Base-by-base conservation (phyloP, 2,329 filamentous ascomycete species). In the Pestalotiopsis fici region DNA sequence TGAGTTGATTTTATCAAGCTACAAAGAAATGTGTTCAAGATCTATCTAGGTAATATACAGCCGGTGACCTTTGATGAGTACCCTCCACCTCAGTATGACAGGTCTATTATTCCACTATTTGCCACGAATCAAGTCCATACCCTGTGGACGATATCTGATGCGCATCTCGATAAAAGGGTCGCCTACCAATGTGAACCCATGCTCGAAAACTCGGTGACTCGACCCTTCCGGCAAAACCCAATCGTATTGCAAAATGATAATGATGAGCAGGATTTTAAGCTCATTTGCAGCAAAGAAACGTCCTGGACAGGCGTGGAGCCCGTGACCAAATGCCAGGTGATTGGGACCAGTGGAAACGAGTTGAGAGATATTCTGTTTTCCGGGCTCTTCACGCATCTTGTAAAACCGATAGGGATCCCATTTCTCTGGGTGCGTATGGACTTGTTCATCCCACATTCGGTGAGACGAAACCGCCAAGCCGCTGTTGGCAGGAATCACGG, bases 311-410 rank as follows among this genome's bases (percentile, higher is more conserved):
- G 65, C 65, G 54, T 66, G 57, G 18, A 21, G 18, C 6, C 65
- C 65, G 56, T 66, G 50, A 2, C 65, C 65, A n/a, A 66, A 62
- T 4, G 18, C 57, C 57, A 66, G 12, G 23, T 75, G 73, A 3
- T 77, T 71, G 6, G 76, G 68, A 5, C 67, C 75, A 1, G 79
- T 80, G 12, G 78, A 78, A 12, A 80, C 80, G 64, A 79, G 78
- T 69, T 81, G 78, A 71, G 76, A 75, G 39, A 72, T 69, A 67
- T 76, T 70, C 68, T 77, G 76, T 57, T 77, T 73, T 0, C 76
- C 76, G 11, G 75, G 70, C 66, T 39, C 25, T 15, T 43, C n/a
- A 3, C 55, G 64, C 55, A 59, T 59, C 31, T 47, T 27, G 2
- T 59, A 28, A 18, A 65, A 65, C 9, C 64, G 50, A 21, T 39